Conservation (phyloP, 2,329 filamentous ascomycete species). For the Biscogniauxia sp. region DNA sequence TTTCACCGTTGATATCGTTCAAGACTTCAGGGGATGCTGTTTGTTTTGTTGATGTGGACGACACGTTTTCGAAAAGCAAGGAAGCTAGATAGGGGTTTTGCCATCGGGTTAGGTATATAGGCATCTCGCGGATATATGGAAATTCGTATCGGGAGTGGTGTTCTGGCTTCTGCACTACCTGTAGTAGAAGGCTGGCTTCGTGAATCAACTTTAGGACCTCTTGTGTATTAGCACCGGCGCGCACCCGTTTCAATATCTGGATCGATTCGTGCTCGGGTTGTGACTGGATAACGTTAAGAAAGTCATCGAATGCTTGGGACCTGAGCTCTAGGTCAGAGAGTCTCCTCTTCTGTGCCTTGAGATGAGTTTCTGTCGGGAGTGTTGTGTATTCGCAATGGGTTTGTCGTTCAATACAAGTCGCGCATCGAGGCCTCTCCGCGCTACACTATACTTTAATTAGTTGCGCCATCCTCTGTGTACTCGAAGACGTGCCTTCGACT, state of each 20-base stretch:
- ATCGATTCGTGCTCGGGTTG: constrained; percentile 18
- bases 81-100: constrained; percentile 22
- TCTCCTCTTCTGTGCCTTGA: constrained; percentile 24
- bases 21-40: constrained; percentile 2
- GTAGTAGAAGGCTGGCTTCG: constrained; percentile 22
- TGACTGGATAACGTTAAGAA: constrained; percentile 19
- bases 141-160: constrained; percentile 25
- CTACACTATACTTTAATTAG: constrained; percentile 19
- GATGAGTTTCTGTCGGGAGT: constrained; percentile 25
- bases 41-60: background rate
- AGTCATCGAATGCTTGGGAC: constrained; percentile 21
- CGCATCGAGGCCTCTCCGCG: constrained; percentile 25
- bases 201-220: constrained; percentile 20
- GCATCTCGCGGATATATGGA: constrained; percentile 23
- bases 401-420: constrained; percentile 23
- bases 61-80: constrained; percentile 14
- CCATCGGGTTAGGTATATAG: constrained; percentile 8
- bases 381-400: constrained; percentile 26
- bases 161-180: constrained; percentile 20
- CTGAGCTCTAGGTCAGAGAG: constrained; percentile 22
- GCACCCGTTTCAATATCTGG: constrained; percentile 18
- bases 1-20: constrained; percentile 8
- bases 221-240: constrained; percentile 19
- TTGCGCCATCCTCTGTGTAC: background rate
- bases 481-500: constrained; percentile 11